phyloP scores from a whole-genome alignment of 1,139 yeast genomes.

The Sugiyamaella pinicola region DNA sequence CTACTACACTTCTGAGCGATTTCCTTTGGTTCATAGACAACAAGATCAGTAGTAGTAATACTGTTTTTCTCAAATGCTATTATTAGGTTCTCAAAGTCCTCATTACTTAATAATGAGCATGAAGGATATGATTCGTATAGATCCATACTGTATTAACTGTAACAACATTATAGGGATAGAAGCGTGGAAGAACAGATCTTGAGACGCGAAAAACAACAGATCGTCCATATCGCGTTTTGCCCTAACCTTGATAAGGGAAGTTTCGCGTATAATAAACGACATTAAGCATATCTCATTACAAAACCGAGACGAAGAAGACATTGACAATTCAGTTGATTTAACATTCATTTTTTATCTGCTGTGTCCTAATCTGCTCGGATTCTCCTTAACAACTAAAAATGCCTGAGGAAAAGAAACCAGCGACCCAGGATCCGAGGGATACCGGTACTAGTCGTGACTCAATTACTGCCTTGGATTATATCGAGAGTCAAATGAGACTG shows the following conservation, averaged over 20 bases:
- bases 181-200: background rate
- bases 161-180: background rate
- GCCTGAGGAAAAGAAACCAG: background rate
- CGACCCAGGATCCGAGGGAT: background rate
- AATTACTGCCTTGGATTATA: constrained; percentile 43
- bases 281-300: background rate
- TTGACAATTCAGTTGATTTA: no score
- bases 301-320: background rate
- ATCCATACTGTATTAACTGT: constrained; percentile 25
- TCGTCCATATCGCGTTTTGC: constrained; percentile 1
- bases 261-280: background rate
- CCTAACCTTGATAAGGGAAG: constrained; percentile 9
- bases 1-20: constrained; percentile 52
- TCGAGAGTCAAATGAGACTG: constrained; percentile 39
- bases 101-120: constrained; percentile 16
- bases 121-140: constrained; percentile 27
- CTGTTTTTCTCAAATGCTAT: constrained; percentile 34
- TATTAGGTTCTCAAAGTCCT: constrained; percentile 38
- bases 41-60: constrained; percentile 48
- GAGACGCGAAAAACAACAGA: constrained; percentile 9
- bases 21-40: constrained; percentile 45
- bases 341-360: no score
- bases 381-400: background rate
- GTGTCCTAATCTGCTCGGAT: no score
- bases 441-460: constrained; percentile 25